Evolutionary conservation across 2,329 filamentous ascomycete genomes (phyloP).

Genomic region (Raffaelea arxii): DNA sequence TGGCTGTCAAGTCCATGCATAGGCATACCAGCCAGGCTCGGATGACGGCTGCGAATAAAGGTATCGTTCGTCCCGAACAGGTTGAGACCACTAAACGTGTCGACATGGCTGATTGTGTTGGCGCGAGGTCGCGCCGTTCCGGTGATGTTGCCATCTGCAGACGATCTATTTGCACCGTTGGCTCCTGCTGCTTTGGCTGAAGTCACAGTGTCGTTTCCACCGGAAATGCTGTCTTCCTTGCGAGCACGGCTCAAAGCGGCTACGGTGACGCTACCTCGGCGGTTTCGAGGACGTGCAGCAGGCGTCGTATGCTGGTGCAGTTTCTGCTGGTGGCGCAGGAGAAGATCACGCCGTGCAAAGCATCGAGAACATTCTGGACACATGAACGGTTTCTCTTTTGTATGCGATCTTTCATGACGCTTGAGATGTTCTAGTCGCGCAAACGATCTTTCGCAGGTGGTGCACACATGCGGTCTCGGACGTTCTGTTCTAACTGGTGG

Average conservation of each 20-base stretch:
- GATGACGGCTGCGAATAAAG: slow-evolving; percentile 53
- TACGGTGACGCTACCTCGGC: slow-evolving; percentile 79
- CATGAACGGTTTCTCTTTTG: slow-evolving; percentile 97
- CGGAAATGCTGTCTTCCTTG: slow-evolving; percentile 85
- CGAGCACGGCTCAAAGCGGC: slow-evolving; percentile 65
- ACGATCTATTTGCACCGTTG: slow-evolving; percentile 25
- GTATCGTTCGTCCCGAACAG: slow-evolving; percentile 46
- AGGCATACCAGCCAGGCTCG: slow-evolving; percentile 61
- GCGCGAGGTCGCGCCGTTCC: slow-evolving; percentile 74
- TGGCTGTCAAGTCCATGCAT: slow-evolving; percentile 38
- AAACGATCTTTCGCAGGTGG: slow-evolving; percentile 84
- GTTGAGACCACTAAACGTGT: slow-evolving; percentile 65
- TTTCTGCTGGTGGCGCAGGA: slow-evolving; percentile 96
- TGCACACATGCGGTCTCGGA: slow-evolving; percentile 87
- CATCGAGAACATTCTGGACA: slow-evolving; percentile 90
- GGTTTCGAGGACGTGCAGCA: slow-evolving; percentile 75
- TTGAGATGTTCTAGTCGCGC: slow-evolving; percentile 93
- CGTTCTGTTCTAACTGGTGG: slow-evolving; percentile 94
- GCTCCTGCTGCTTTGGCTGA: neutral
- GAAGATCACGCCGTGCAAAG: slow-evolving; percentile 85
- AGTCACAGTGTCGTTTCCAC: slow-evolving; percentile 28
- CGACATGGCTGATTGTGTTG: slow-evolving; percentile 93
- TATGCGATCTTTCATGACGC: slow-evolving; percentile 94
- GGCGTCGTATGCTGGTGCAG: slow-evolving; percentile 88
- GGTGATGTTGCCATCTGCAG: slow-evolving; percentile 32